A percentile compares a stretch with the other conserved stretches of the same genome.
These are phyloP conservation scores for Talaromyces islandicus DNA, from an alignment of 2,329 filamentous ascomycete genomes.

Conservation along the genomic window DNA sequence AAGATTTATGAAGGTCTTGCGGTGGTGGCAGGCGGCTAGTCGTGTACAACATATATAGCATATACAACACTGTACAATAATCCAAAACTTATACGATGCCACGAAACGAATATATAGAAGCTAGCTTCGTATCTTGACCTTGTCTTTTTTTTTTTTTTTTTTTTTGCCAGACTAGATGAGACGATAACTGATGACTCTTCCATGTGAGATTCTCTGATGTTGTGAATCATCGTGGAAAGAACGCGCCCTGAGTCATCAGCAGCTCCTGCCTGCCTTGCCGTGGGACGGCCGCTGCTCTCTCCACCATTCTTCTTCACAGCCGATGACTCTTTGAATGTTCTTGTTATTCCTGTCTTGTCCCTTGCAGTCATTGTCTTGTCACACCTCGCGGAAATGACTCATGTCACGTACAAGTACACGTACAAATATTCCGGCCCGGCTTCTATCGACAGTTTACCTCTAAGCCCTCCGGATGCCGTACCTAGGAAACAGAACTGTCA, in stretches of 20 bases:
- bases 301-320: background rate
- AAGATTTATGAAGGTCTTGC: constrained; percentile 93
- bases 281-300: background rate
- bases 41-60: constrained; percentile 6
- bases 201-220: background rate
- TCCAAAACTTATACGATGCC: background rate
- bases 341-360: background rate
- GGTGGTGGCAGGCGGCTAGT: constrained; percentile 55
- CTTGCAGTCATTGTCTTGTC: background rate
- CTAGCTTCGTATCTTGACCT: background rate
- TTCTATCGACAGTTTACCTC: background rate
- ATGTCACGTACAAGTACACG: constrained; percentile 4
- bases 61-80: constrained; percentile 1
- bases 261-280: background rate
- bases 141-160: background rate
- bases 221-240: background rate
- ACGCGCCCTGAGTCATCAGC: background rate
- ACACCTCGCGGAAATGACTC: constrained; percentile 3
- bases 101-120: background rate
- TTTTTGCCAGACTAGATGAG: background rate
- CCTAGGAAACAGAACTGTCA: background rate
- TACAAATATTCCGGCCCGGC: constrained; percentile 3
- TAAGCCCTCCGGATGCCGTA: background rate
- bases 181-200: background rate
- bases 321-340: background rate